Evolutionary conservation across 83 land plant genomes (phyloP).

Genomic region (Larix sibirica): DNA sequence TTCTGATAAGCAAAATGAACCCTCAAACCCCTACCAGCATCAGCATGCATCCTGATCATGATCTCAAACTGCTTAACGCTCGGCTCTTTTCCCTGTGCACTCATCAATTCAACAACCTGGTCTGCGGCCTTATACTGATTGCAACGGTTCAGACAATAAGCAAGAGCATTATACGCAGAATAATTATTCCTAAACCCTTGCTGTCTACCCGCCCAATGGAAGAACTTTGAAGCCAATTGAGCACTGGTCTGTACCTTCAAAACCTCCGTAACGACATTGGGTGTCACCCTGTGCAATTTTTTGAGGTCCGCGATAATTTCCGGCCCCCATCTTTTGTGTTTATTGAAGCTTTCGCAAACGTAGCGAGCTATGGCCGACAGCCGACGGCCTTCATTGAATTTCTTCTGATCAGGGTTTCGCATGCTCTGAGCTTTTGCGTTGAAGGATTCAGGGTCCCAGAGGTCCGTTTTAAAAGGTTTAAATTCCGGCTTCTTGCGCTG

Average conservation of each 20-base stretch:
- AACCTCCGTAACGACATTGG: conserved; percentile 55
- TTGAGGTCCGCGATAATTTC: conserved; percentile 49
- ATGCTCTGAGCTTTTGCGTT: background rate
- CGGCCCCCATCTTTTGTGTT: conserved; percentile 52
- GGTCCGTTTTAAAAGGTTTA: conserved; percentile 9
- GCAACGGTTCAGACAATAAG: conserved; percentile 48
- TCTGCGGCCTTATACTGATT: conserved; percentile 45
- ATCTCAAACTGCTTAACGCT: conserved; percentile 71
- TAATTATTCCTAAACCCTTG: conserved; percentile 56
- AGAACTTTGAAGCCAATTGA: conserved; percentile 50
- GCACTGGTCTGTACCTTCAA: conserved; percentile 42
- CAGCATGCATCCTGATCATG: conserved; percentile 58
- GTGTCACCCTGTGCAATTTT: conserved; percentile 59
- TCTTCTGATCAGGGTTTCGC: background rate
- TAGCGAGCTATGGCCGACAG: conserved; percentile 71
- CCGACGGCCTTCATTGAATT: conserved; percentile 27
- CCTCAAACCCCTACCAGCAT: conserved; percentile 47
- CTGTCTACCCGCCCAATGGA: conserved; percentile 73
- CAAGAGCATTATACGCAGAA: conserved; percentile 66
- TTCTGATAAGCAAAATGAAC: conserved; percentile 51
- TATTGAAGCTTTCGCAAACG: conserved; percentile 53
- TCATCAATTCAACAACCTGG: conserved; percentile 65
- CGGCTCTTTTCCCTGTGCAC: conserved; percentile 55
- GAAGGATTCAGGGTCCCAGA: conserved; percentile 11
- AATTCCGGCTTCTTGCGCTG: background rate